These are phyloP conservation scores for Xylogone sp. DNA, from an alignment of 2,329 filamentous ascomycete genomes.

Conservation along the genomic window DNA sequence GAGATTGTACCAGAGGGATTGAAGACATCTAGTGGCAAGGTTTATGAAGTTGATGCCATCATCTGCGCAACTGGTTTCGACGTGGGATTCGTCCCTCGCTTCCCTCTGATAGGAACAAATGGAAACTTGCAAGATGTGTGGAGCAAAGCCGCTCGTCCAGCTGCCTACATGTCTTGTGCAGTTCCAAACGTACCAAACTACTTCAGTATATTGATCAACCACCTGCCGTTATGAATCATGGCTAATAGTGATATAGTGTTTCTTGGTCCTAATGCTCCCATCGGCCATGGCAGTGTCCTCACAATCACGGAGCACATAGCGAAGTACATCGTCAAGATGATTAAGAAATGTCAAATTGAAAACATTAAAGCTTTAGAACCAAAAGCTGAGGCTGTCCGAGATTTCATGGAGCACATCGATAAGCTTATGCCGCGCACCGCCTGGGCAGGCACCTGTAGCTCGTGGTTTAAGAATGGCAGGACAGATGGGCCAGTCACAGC, in stretches of 20 bases:
- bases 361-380: conserved; percentile 36
- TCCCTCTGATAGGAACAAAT: conserved; percentile 14
- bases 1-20: conserved; percentile 30
- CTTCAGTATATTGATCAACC: not conserved
- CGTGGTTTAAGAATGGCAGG: conserved; percentile 34
- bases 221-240: too few species aligned
- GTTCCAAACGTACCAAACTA: conserved; percentile 15
- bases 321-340: conserved; percentile 22
- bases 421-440: conserved; percentile 41
- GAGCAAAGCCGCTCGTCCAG: conserved; percentile 9
- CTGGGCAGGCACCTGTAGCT: conserved; percentile 41
- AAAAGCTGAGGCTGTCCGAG: conserved; percentile 41
- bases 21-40: conserved; percentile 18
- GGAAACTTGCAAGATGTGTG: conserved; percentile 16
- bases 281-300: conserved; percentile 16
- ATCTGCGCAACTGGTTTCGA: too few species aligned
- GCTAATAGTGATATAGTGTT: too few species aligned
- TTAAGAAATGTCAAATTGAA: conserved; percentile 28
- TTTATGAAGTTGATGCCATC: conserved; percentile 27
- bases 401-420: conserved; percentile 46
- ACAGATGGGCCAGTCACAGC: conserved; percentile 32
- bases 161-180: conserved; percentile 16
- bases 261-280: conserved; percentile 37
- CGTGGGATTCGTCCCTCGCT: conserved; percentile 15
- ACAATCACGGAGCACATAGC: conserved; percentile 11